A percentile compares a stretch with the other conserved stretches of the same genome.
Evolutionary conservation across 73 alveolate genomes (phyloP).

Genomic region (Tetrahymena borealis): DNA sequence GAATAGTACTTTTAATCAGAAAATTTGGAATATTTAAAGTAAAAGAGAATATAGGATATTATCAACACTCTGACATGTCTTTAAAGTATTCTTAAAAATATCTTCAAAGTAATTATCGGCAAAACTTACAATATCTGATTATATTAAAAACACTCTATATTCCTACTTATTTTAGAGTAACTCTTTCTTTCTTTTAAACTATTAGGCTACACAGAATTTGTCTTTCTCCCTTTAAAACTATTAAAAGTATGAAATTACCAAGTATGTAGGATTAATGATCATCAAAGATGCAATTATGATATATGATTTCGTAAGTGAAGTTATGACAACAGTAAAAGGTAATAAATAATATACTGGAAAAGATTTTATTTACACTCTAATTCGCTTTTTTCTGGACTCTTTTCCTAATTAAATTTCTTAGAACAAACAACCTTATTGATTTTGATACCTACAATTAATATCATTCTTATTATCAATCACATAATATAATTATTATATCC

Average conservation of each 20-base stretch:
- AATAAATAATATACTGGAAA: too few relatives aligned
- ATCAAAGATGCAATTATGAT: background rate
- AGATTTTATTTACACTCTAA: too few relatives aligned
- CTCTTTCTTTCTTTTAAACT: background rate
- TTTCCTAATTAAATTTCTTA: too few relatives aligned
- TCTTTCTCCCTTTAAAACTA: background rate
- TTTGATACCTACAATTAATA: too few relatives aligned
- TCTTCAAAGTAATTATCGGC: background rate
- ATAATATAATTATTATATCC: too few relatives aligned
- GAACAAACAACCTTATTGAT: too few relatives aligned
- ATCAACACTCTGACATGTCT: background rate
- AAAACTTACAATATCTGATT: background rate
- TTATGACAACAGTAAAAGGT: background rate
- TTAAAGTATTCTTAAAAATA: background rate
- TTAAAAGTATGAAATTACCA: background rate
- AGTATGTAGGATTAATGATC: background rate
- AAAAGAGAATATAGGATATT: background rate
- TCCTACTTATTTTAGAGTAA: background rate
- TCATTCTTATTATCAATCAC: too few relatives aligned
- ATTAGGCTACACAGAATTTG: background rate
- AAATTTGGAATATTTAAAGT: background rate
- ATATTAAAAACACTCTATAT: background rate
- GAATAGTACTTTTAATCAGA: background rate
- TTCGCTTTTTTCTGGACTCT: too few relatives aligned
- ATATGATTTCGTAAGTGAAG: background rate